Percentiles rank a stretch among this genome's conserved stretches.
Evolutionary conservation across 139 green algal genomes (phyloP).

Genomic region (Zygnema cylindricum): DNA sequence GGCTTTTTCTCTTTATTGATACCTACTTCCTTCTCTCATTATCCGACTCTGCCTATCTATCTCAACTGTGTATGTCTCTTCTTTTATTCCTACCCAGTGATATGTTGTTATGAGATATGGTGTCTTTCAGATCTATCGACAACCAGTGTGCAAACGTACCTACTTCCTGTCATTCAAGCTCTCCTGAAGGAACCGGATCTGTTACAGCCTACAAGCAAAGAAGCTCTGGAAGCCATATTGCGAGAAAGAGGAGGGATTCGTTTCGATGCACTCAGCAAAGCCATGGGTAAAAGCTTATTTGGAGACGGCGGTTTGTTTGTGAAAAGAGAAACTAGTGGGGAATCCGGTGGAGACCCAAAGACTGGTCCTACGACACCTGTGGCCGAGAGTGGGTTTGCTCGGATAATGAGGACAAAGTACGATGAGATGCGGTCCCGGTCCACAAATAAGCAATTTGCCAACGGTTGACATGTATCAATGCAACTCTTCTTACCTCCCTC

Average conservation of each 20-base stretch:
- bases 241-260: neutral
- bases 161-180: neutral
- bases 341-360: neutral
- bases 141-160: neutral
- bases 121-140: slow-evolving; percentile 16
- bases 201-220: neutral
- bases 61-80: neutral
- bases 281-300: slow-evolving; percentile 20
- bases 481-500: neutral
- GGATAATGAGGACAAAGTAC: slow-evolving; percentile 43
- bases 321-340: neutral
- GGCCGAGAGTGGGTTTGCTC: slow-evolving; percentile 23
- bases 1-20: neutral
- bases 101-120: neutral
- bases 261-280: neutral
- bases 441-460: neutral
- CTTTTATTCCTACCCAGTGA: neutral
- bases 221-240: slow-evolving; percentile 22
- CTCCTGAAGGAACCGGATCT: slow-evolving; percentile 31
- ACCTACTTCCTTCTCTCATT: neutral
- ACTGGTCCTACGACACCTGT: neutral
- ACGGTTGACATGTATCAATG: neutral
- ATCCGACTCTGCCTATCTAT: neutral
- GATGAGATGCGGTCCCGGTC: neutral
- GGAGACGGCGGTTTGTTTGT: neutral